Conservation (phyloP, 2,329 filamentous ascomycete species). For the Ceratocystiopsis sp. region DNA sequence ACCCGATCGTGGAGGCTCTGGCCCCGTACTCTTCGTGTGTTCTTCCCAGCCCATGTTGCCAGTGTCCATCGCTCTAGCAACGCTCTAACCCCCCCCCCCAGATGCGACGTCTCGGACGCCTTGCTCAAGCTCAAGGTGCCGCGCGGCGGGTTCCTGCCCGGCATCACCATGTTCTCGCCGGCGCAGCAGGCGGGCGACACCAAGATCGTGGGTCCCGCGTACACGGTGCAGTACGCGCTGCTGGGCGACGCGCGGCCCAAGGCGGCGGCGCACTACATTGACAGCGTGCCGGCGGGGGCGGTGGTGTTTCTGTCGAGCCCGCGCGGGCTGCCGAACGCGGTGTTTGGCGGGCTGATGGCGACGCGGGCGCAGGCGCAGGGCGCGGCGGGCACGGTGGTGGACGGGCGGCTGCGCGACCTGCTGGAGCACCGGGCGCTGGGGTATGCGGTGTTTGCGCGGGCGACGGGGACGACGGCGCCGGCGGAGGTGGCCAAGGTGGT, state of each 20-base stretch:
- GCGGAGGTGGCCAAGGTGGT: slow-evolving; percentile 24
- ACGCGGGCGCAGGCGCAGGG: slow-evolving; percentile 25
- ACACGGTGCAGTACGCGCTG: slow-evolving; percentile 34
- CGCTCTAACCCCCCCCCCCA: slow-evolving; percentile 13
- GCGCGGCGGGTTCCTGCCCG: slow-evolving; percentile 35
- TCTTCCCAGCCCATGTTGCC: no score
- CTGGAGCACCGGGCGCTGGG: slow-evolving; percentile 32
- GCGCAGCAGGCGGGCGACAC: slow-evolving; percentile 29
- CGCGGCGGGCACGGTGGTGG: slow-evolving; percentile 31
- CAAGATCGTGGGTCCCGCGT: slow-evolving; percentile 36
- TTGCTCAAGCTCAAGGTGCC: slow-evolving; percentile 29
- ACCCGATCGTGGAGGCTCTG: slow-evolving; percentile 15
- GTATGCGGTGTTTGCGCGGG: slow-evolving; percentile 29
- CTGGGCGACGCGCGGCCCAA: slow-evolving; percentile 29
- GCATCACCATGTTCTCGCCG: slow-evolving; percentile 37
- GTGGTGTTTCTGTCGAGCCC: slow-evolving; percentile 35
- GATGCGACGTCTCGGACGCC: slow-evolving; percentile 34
- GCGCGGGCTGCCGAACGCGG: slow-evolving; percentile 26
- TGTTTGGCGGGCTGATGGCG: slow-evolving; percentile 38
- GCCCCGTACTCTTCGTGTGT: slow-evolving; percentile 18
- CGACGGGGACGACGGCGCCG: slow-evolving; percentile 26
- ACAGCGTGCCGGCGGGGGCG: slow-evolving; percentile 26
- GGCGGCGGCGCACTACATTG: slow-evolving; percentile 31
- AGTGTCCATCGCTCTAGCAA: no score
- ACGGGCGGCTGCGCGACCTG: slow-evolving; percentile 34